Evolutionary conservation across 2,329 filamentous ascomycete genomes (phyloP), one percentile per base, ranked within the genome.

Genomic region (Nectriaceae sp.): DNA sequence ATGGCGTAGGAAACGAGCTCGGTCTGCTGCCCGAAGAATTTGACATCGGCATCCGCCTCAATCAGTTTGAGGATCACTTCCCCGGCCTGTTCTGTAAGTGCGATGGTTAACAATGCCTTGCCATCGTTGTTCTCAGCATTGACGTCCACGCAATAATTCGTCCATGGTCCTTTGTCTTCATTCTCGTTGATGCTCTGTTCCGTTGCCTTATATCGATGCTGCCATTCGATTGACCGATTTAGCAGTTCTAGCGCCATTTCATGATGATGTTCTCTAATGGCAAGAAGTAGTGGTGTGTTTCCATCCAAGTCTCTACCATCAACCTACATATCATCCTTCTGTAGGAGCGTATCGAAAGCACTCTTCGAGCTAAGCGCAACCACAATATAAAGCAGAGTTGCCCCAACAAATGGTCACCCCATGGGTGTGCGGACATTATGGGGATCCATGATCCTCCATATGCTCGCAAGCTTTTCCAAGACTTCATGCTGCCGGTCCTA

Each of bases 231-330:
- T 8, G 21, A 40, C 8, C 16, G 38, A 21, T 40, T 40, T 10
- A 40, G 21, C 10, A 40, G 38, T 19, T 20, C 21, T 10, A 40
- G 20, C n/a, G 38, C 38, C 10, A 40, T 40, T 20, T 40, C 21
- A 6, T 40, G 38, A 6, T 21, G 38, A 40, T n/a, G n/a, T n/a
- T 40, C 38, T 21, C 38, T 40, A n/a, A 40, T 40, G 38, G 38
- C 16, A 19, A 40, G n/a, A 8, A 20, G 38, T 21, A 40, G 21
- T 40, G 38, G 38, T 21, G 38, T 40, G 21, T 40, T 40, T 21
- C 38, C 38, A 20, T 40, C 16, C 11, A 11, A 20, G 21, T 40
- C 38, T 40, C 16, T 40, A n/a, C 16, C 19, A n/a, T 40, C 21
- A 8, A 40, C 21, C 10, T 40, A 8, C 38, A 21, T 19, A 40